phyloP scores from a whole-genome alignment of 2,329 filamentous ascomycete genomes.

The Drechslerella dactyloides region DNA sequence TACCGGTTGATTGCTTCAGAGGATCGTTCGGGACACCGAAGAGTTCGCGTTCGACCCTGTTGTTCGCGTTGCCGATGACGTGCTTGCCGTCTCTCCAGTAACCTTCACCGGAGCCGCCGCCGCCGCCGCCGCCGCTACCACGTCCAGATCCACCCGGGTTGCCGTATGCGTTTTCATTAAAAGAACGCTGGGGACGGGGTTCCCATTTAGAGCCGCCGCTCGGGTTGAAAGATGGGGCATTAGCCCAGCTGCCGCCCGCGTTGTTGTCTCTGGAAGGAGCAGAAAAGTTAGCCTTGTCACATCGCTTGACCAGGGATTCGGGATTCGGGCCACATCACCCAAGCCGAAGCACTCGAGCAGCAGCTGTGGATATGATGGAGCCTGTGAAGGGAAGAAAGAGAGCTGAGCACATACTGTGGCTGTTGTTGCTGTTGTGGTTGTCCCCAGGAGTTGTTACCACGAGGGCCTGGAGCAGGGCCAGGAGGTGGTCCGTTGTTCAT shows the following conservation, averaged over 20 bases:
- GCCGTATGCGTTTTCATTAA: slow-evolving; percentile 71
- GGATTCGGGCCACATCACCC: too few relatives aligned
- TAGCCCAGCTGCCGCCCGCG: slow-evolving; percentile 51
- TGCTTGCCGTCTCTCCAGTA: slow-evolving; percentile 98
- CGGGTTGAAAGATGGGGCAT: slow-evolving; percentile 53
- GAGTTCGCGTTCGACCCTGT: slow-evolving; percentile 90
- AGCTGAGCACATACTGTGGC: slow-evolving; percentile 32
- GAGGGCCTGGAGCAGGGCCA: slow-evolving; percentile 41
- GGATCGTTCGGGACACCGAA: slow-evolving; percentile 91
- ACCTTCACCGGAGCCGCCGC: slow-evolving; percentile 84
- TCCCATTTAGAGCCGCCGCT: slow-evolving; percentile 52
- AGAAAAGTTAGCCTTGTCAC: slow-evolving; percentile 21
- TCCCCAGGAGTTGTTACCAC: slow-evolving; percentile 32
- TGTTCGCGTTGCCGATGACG: slow-evolving; percentile 84
- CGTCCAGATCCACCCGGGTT: slow-evolving; percentile 60
- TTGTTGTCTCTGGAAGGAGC: slow-evolving; percentile 11
- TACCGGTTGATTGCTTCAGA: slow-evolving; percentile 93
- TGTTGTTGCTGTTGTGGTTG: slow-evolving; percentile 17
- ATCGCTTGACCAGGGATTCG: too few relatives aligned
- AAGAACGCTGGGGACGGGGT: slow-evolving; percentile 58
- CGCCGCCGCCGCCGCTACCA: slow-evolving; percentile 63
- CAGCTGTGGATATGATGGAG: neutral
- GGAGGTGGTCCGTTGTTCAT: slow-evolving; percentile 54
- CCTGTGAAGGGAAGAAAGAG: slow-evolving; percentile 1
- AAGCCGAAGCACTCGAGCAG: too few relatives aligned